Evolutionary conservation across 2,329 filamentous ascomycete genomes (phyloP).

Genomic region (Colletotrichum coccodes): DNA sequence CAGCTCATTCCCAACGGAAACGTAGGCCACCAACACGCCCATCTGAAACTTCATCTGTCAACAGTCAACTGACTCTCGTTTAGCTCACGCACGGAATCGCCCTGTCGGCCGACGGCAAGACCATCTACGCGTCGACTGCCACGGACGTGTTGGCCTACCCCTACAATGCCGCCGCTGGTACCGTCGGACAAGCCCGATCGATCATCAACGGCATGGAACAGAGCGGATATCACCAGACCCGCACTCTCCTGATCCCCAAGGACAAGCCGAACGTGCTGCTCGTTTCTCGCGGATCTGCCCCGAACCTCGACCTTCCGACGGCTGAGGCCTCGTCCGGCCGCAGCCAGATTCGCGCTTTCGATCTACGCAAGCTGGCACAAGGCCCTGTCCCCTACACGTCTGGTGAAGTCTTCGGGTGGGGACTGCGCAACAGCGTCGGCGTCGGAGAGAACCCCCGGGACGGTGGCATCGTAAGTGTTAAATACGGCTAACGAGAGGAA

Average conservation of each 20-base stretch:
- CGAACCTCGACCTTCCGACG: conserved; percentile 70
- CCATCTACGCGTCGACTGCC: conserved; percentile 66
- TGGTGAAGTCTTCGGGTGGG: conserved; percentile 70
- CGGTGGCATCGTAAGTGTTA: conserved; percentile 52
- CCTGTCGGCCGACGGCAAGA: conserved; percentile 61
- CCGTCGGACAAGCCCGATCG: conserved; percentile 61
- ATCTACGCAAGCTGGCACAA: conserved; percentile 45
- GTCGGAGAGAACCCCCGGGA: conserved; percentile 68
- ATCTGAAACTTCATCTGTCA: not conserved
- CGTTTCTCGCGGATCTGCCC: conserved; percentile 71
- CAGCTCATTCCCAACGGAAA: conserved; percentile 39
- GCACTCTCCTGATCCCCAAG: conserved; percentile 72
- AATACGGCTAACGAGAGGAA: too few species aligned
- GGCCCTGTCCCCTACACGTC: conserved; percentile 57
- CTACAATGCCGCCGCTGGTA: conserved; percentile 67
- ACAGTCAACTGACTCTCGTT: not conserved
- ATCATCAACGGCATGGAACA: conserved; percentile 57
- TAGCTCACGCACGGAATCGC: conserved; percentile 68
- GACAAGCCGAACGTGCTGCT: conserved; percentile 67
- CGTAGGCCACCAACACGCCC: conserved; percentile 33
- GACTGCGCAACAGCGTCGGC: conserved; percentile 78
- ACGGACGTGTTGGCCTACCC: conserved; percentile 70
- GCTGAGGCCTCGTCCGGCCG: conserved; percentile 63
- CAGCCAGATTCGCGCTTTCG: conserved; percentile 72
- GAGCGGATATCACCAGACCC: conserved; percentile 69